A percentile compares a stretch with the other conserved stretches of the same genome.
Evolutionary conservation across 805 yeast species (phyloP).

Genomic region (Tetrapisispora fleetii): DNA sequence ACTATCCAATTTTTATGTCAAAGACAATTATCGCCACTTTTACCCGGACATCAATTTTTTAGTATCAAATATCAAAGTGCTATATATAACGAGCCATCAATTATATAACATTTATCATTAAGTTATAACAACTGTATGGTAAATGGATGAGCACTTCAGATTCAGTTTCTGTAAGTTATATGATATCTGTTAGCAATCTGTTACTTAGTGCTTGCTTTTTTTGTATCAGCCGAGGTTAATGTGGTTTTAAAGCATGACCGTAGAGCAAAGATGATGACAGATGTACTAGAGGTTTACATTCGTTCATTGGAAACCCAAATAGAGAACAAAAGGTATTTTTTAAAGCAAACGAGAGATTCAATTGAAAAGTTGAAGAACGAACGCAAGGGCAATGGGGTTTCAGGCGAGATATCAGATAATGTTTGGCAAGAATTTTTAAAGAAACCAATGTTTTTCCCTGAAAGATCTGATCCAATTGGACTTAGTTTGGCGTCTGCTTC

Average conservation of each 20-base stretch:
- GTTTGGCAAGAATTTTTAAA: conserved; percentile 15
- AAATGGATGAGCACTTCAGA: too few species aligned
- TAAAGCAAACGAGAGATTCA: conserved; percentile 17
- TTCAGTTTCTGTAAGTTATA: too few species aligned
- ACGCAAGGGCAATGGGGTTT: not conserved
- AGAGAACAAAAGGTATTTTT: conserved; percentile 18
- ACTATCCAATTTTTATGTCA: not conserved
- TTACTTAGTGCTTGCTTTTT: too few species aligned
- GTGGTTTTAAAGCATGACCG: not conserved
- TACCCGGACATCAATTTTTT: not conserved
- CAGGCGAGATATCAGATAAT: conserved; percentile 1
- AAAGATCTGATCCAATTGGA: conserved; percentile 28
- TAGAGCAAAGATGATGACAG: not conserved
- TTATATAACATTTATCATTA: too few species aligned
- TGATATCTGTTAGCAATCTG: too few species aligned
- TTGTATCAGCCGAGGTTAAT: too few species aligned
- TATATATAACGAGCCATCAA: too few species aligned
- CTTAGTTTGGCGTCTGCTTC: conserved; percentile 15
- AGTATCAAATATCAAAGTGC: too few species aligned
- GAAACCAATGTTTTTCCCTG: conserved; percentile 23
- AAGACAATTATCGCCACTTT: not conserved
- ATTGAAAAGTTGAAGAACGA: conserved; percentile 7
- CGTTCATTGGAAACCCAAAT: conserved; percentile 18
- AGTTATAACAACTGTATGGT: too few species aligned
- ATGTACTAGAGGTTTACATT: conserved; percentile 10